phyloP scores from a whole-genome alignment of 129 eudicot genomes.

The Chrysanthemum makinoi region DNA sequence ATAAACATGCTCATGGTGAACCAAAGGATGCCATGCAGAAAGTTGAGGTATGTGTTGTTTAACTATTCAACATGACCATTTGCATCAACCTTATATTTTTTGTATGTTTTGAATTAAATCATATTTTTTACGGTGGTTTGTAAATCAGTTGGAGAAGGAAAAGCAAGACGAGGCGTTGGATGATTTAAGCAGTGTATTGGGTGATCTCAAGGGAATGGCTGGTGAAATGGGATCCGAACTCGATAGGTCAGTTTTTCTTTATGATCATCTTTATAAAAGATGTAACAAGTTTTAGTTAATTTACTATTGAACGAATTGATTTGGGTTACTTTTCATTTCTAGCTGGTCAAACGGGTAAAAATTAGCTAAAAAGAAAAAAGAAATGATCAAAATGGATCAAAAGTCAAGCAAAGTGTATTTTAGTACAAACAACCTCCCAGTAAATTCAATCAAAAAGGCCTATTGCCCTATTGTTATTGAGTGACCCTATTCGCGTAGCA shows the following conservation, averaged over 20 bases:
- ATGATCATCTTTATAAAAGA: not conserved
- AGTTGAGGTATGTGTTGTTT: slow-evolving; percentile 60
- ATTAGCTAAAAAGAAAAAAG: not conserved
- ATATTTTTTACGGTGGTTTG: not conserved
- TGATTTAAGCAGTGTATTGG: slow-evolving; percentile 77
- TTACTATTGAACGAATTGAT: not conserved
- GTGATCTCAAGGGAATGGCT: slow-evolving; percentile 98
- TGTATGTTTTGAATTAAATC: not conserved
- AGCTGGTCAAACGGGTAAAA: not conserved
- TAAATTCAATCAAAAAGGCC: not conserved
- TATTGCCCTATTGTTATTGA: not conserved
- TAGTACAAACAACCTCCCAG: not conserved
- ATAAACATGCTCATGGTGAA: slow-evolving; percentile 50
- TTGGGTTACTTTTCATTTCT: not conserved
- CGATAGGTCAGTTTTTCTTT: slow-evolving; percentile 45
- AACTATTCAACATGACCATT: not conserved
- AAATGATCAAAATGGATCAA: not conserved
- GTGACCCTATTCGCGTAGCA: not conserved
- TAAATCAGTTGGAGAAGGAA: slow-evolving; percentile 60
- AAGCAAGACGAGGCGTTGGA: slow-evolving; percentile 86
- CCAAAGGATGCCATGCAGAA: slow-evolving; percentile 61
- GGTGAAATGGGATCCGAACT: slow-evolving; percentile 89
- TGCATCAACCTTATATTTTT: not conserved
- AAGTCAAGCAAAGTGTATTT: not conserved
- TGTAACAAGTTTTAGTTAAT: not conserved